phyloP scores from a whole-genome alignment of 2,329 filamentous ascomycete species.

The Penicillium sp. region DNA sequence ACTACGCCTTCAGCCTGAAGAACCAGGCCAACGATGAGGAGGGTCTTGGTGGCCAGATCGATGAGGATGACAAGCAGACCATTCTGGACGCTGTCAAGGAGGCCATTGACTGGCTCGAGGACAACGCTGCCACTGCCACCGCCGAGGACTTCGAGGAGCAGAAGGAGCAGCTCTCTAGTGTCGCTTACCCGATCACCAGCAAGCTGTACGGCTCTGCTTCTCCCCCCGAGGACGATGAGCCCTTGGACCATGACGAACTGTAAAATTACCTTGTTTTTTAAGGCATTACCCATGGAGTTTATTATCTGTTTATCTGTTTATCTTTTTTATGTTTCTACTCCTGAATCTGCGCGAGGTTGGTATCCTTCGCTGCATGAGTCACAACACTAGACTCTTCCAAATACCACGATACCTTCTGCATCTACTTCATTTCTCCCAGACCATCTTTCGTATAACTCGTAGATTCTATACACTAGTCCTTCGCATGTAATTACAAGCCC shows the following conservation, averaged over 20 bases:
- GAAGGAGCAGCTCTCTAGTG: conserved; percentile 96
- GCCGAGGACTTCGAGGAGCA: conserved; percentile 98
- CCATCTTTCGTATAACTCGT: not conserved
- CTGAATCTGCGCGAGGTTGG: conserved; percentile 12
- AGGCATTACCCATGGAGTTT: conserved; percentile 39
- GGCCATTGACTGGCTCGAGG: conserved; percentile 92
- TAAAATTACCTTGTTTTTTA: conserved; percentile 52
- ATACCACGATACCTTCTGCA: conserved; percentile 28
- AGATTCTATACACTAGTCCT: not conserved
- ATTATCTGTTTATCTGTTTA: conserved; percentile 28
- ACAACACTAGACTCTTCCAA: conserved; percentile 6
- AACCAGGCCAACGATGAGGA: conserved; percentile 98
- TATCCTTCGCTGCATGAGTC: conserved; percentile 12
- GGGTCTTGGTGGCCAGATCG: conserved; percentile 96
- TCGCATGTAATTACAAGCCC: not conserved
- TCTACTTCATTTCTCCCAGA: not conserved
- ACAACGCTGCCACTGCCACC: conserved; percentile 81
- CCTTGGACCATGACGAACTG: conserved; percentile 72
- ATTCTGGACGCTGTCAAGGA: conserved; percentile 97
- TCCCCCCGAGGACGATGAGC: conserved; percentile 67
- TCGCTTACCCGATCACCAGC: conserved; percentile 98
- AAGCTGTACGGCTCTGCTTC: conserved; percentile 80
- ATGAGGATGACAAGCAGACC: conserved; percentile 97
- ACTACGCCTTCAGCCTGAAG: conserved; percentile 98
- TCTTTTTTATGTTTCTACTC: conserved; percentile 21